phyloP scores from a whole-genome alignment of 2,329 filamentous ascomycete genomes.

The Alternaria gansuensis region DNA sequence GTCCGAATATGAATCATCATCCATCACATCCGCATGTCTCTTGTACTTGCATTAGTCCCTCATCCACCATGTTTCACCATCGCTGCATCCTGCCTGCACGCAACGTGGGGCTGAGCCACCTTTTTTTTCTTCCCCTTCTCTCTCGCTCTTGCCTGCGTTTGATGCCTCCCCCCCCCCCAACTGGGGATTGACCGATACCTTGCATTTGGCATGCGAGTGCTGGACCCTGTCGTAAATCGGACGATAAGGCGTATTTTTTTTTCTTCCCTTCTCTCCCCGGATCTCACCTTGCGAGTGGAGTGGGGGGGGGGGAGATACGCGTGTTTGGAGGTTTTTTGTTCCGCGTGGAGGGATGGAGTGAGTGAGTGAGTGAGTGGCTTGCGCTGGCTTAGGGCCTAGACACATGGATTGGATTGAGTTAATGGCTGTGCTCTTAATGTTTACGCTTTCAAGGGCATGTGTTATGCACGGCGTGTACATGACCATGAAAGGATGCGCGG shows the following conservation, averaged over 20 bases:
- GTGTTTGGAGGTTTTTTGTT: not conserved
- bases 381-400: not conserved
- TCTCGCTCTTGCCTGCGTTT: not conserved
- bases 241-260: not conserved
- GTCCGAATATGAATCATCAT: constrained; percentile 8
- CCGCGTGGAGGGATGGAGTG: not conserved
- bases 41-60: constrained; percentile 3
- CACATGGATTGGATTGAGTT: not conserved
- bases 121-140: not conserved
- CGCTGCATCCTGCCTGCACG: constrained; percentile 2
- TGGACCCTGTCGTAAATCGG: constrained; percentile 11
- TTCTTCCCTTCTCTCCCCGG: not conserved
- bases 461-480: not conserved
- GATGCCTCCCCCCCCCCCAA: not conserved
- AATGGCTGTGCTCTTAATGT: not conserved
- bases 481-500: not conserved
- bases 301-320: constrained; percentile 1
- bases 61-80: constrained; percentile 8
- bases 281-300: constrained; percentile 2
- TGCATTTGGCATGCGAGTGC: constrained; percentile 5
- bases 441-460: not conserved
- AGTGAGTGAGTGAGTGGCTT: not conserved
- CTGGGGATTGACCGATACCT: constrained; percentile 4
- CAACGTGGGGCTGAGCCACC: constrained; percentile 4
- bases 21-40: constrained; percentile 9